Evolutionary conservation across 345 rosid species (phyloP), one percentile per base, ranked within the genome.

Genomic region (Schrenkiella parvula): DNA sequence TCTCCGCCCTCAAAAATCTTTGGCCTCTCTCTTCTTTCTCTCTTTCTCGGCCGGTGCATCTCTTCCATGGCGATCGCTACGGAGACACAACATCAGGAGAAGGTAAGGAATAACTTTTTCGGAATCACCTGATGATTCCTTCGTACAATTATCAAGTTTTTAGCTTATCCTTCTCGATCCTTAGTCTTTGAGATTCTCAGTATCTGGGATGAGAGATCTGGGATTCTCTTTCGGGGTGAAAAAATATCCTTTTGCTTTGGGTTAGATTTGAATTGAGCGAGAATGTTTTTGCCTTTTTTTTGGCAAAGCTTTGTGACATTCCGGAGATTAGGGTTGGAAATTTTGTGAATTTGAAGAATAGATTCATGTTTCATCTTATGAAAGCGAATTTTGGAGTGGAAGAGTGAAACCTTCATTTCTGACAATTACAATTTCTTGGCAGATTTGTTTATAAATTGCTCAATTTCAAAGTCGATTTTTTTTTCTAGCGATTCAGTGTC

Each of bases 11-110:
- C 12, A 17, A 10, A 63, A 57, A 26, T 29, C 4, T 68, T 68
- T 71, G 52, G 47, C 44, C 7, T 51, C 7, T 38, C 65, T 18
- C 59, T 70, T 29, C 41, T 43, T 32, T 35, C 53, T 37, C 53
- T 61, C 48, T 67, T 64, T 28, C 42, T 62, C 43, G 32, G 22
- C 22, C 39, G 3, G 4, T 68, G 61, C 65, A 25, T 64, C 62
- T 54, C 26, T 70, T 54, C 71, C 42, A 89, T 88, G 96, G 91
- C 88, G 82, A 89, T 92, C 68, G 83, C 84, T 78, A 69, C 89
- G 42, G 95, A 89, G 82, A 78, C 76, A 22, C 87, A 82, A 6
- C 72, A 86, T 18, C 88, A 77, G 52, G 89, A 86, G 52, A 87
- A 89, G 89, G 98, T 86, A 64, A 55, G 22, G 9, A 17, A 12